Percentiles rank a stretch among this genome's conserved stretches.
Evolutionary conservation across 2,329 filamentous ascomycete species (phyloP).

Genomic region (Microcyclospora tardicrescens): DNA sequence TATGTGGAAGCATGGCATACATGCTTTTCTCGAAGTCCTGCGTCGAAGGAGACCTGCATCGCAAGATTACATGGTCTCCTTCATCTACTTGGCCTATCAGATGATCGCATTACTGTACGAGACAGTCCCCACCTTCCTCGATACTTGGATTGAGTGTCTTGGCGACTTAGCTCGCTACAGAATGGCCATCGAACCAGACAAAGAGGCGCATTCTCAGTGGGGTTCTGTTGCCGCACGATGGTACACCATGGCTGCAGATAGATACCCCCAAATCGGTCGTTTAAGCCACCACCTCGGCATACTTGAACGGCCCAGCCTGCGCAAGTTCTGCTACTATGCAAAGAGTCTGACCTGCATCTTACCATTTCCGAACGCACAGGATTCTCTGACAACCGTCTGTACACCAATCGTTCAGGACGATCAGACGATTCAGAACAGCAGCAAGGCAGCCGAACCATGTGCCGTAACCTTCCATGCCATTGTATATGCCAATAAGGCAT

Average conservation of each 20-base stretch:
- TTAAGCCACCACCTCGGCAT: slow-evolving; percentile 85
- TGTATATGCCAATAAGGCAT: slow-evolving; percentile 43
- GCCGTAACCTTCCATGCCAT: slow-evolving; percentile 51
- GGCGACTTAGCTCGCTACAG: slow-evolving; percentile 75
- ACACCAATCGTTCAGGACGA: slow-evolving; percentile 33
- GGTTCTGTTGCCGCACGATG: slow-evolving; percentile 65
- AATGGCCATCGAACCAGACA: slow-evolving; percentile 84
- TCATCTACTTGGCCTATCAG: slow-evolving; percentile 78
- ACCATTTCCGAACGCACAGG: slow-evolving; percentile 54
- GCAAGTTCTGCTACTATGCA: slow-evolving; percentile 60
- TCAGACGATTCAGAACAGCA: slow-evolving; percentile 21
- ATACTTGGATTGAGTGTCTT: slow-evolving; percentile 88
- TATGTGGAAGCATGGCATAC: slow-evolving; percentile 91
- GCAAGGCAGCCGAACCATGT: slow-evolving; percentile 39
- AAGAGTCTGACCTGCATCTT: slow-evolving; percentile 57
- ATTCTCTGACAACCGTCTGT: slow-evolving; percentile 59
- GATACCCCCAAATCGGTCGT: slow-evolving; percentile 59
- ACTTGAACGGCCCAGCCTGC: slow-evolving; percentile 54
- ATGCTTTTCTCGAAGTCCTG: slow-evolving; percentile 34
- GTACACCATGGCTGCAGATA: slow-evolving; percentile 74
- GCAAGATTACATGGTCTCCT: slow-evolving; percentile 78
- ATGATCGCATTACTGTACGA: slow-evolving; percentile 84
- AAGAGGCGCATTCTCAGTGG: slow-evolving; percentile 60
- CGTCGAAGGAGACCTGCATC: slow-evolving; percentile 61
- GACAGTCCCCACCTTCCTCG: slow-evolving; percentile 67